phyloP scores from a whole-genome alignment of 768 basidiomycete genomes.

The Dioszegia crocea region DNA sequence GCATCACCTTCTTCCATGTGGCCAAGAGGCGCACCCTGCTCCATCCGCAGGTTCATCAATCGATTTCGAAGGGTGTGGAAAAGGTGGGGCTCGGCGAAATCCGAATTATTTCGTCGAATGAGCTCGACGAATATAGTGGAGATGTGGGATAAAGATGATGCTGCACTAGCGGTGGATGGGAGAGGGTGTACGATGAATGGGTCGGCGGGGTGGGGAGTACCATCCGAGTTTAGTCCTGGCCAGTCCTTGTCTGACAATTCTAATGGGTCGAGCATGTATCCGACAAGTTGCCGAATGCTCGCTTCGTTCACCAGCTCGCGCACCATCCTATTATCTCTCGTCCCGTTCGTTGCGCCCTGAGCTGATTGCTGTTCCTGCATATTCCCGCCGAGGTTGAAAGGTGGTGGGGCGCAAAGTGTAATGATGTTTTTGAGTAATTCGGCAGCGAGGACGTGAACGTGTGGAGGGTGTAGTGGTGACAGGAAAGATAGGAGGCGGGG shows the following conservation, averaged over 20 bases:
- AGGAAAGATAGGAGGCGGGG: constrained; percentile 73
- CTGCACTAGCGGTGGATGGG: constrained; percentile 41
- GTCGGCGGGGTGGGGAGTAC: constrained; percentile 24
- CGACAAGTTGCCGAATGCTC: constrained; percentile 66
- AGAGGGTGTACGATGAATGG: constrained; percentile 40
- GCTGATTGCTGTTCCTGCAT: constrained; percentile 34
- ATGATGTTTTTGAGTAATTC: constrained; percentile 94
- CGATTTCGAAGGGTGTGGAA: constrained; percentile 90
- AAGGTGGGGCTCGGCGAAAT: constrained; percentile 95
- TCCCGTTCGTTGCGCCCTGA: constrained; percentile 19
- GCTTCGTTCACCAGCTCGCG: constrained; percentile 74
- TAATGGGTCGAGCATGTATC: constrained; percentile 72
- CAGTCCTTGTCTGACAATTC: constrained; percentile 27
- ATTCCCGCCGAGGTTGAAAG: constrained; percentile 66
- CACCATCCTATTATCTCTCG: constrained; percentile 67
- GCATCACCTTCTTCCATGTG: constrained; percentile 9
- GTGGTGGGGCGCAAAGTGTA: constrained; percentile 80
- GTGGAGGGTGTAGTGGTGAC: constrained; percentile 67
- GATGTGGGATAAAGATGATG: constrained; percentile 77
- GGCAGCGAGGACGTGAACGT: constrained; percentile 77
- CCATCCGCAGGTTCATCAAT: constrained; percentile 64
- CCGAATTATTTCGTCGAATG: constrained; percentile 95
- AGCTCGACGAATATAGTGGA: constrained; percentile 87
- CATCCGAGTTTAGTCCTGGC: constrained; percentile 15
- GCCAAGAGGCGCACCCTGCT: constrained; percentile 52